Base-by-base conservation (phyloP, 1,284 basidiomycete genomes). In the Papiliotrema laurentii region DNA sequence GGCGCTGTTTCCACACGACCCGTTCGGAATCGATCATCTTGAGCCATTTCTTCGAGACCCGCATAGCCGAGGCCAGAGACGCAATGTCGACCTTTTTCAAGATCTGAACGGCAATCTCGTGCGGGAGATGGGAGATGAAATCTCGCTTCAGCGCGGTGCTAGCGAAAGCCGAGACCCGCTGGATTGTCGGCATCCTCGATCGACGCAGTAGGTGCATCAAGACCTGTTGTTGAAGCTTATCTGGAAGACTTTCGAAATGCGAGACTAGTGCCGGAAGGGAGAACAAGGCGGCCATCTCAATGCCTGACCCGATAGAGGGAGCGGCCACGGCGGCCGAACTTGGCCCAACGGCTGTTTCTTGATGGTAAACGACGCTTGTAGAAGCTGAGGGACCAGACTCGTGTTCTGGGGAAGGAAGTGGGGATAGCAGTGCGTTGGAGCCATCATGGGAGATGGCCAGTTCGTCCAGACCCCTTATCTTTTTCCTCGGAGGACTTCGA, bases 181-280 rank as follows among this genome's bases (percentile, higher is more conserved):
- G 72, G 18, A 74, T 69, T 11, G 71, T 73, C 7, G 71, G 62
- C 57, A 69, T 68, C 4, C 68, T 58, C 1, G 69, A 63, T 10
- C 72, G 62, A 6, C 72, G 63, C 24, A 74, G 58, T 27, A 73
- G 59, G 47, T 74, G 72, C 64, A 73, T 69, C 34, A 74, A 61
- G 45, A 72, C 63, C 45, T 73, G 72, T 52, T 74, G 71, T 51
- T 73, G 71, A 1, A 74, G 55, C 38, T 69, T 63, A 47, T 72
- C 66, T 6, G 72, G 71, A 9, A 74, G 64, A 6, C 43, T 46
- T 35, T 74, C 72, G 54, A 73, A 74, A 21, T 68, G 61, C 2
- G 53, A 40, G 4, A 68, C 61, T n/a, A 74, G 49, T 0, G 60
- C 45, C 0, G 72, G 69, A 2, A 74, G 63, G 2, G 71, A 72